Base-by-base conservation (phyloP, 768 basidiomycete genomes). In the Mycena rosella region DNA sequence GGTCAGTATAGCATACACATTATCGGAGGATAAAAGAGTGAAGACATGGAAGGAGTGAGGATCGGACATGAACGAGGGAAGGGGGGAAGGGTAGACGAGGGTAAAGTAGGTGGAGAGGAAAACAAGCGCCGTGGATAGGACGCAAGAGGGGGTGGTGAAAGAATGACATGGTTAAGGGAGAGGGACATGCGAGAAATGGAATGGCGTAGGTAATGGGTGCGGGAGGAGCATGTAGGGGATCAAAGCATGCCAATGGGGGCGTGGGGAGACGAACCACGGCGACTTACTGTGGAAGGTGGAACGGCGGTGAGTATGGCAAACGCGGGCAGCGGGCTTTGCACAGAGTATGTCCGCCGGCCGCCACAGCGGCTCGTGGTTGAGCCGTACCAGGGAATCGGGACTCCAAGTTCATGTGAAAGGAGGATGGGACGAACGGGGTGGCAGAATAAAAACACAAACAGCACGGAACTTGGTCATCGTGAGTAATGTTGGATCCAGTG, bases 221-320 rank as follows among this genome's bases (percentile, higher is more conserved):
- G 14, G 32, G 32, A 34, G 32, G 32, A 34, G 32, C 11, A 34
- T 34, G 32, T 34, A 34, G 32, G 32, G 32, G 52, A 30, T 51
- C 27, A 51, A 51, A 51, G 26, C n/a, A 53, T 53, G 32, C 32
- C 52, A 53, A 53, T 30, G 32, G 52, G 52, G 32, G 38, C 29
- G 20, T 51, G 29, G 29, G 27, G 52, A 53, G 18, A 36, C 32
- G 32, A 34, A 53, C 52, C 11, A n/a, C 52, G 20, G 52, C 52
- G 52, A 34, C 52, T 53, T 32, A 53, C 32, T 53, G 32, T 53
- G 52, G 32, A 53, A 53, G 52, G 32, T 53, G 32, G 52, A 53
- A 53, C 32, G 30, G 52, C 52, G 32, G 52, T 34, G 32, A 53
- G 52, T 53, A 53, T 53, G 52, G 20, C 32, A 34, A 53, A 53